These are phyloP conservation scores for Rhizophagus sp. DNA, from an alignment of 192 early-diverging fungal species.

Conservation along the genomic window DNA sequence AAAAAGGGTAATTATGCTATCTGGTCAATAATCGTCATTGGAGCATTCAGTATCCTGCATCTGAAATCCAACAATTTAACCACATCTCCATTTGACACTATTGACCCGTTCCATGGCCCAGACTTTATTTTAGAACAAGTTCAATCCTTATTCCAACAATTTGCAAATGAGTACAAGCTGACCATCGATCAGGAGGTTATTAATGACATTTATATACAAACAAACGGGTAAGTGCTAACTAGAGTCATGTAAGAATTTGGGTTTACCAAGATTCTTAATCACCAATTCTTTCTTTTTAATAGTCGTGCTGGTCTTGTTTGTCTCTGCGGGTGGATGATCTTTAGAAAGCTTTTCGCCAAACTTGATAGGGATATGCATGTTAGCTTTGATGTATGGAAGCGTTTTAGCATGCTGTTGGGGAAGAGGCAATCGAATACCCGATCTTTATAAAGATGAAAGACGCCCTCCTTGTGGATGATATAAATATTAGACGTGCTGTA, in stretches of 20 bases:
- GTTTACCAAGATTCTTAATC: conserved; percentile 20
- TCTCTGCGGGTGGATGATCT: conserved; percentile 27
- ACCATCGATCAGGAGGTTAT: too few relatives aligned
- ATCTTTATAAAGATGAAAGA: conserved; percentile 33
- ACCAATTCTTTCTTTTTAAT: conserved; percentile 20
- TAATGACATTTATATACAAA: too few relatives aligned
- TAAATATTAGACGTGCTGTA: conserved; percentile 9
- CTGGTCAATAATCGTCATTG: conserved; percentile 8
- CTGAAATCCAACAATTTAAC: too few relatives aligned
- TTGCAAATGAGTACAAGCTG: too few relatives aligned
- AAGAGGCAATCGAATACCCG: conserved; percentile 24
- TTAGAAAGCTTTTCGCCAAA: not conserved
- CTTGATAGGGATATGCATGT: not conserved
- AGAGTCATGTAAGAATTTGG: not conserved
- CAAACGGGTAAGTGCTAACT: conserved; percentile 22
- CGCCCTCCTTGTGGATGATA: conserved; percentile 11
- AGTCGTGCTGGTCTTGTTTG: conserved; percentile 33
- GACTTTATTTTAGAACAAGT: conserved; percentile 30
- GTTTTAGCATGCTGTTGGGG: conserved; percentile 1
- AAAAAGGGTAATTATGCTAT: not conserved
- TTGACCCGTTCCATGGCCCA: conserved; percentile 20
- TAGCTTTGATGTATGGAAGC: conserved; percentile 21
- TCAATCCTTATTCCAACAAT: conserved; percentile 21
- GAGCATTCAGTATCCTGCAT: too few relatives aligned
- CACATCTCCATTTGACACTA: conserved; percentile 25